These are phyloP conservation scores for Penicillium argentinense DNA, from an alignment of 495 filamentous ascomycete genomes.

Conservation along the genomic window DNA sequence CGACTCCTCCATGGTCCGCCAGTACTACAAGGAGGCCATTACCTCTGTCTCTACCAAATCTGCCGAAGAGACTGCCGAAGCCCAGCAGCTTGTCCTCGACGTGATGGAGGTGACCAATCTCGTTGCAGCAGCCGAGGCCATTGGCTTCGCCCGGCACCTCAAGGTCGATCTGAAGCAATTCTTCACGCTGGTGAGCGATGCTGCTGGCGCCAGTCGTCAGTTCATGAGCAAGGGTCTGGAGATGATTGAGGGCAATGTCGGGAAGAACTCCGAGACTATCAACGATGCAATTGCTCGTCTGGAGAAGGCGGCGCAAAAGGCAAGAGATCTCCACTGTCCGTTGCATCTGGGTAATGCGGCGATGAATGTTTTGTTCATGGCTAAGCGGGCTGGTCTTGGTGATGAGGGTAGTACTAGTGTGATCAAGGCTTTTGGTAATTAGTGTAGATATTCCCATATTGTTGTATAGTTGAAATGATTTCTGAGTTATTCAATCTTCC, in stretches of 20 bases:
- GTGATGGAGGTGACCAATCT: conserved; percentile 66
- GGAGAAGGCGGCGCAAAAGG: conserved; percentile 58
- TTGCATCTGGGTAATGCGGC: conserved; percentile 44
- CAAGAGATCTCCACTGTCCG: conserved; percentile 50
- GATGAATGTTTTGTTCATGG: conserved; percentile 37
- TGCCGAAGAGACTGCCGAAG: conserved; percentile 28
- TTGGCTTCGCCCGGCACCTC: conserved; percentile 62
- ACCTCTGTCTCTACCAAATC: conserved; percentile 29
- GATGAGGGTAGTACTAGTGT: conserved; percentile 34
- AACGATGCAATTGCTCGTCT: conserved; percentile 56
- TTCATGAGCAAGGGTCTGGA: conserved; percentile 57
- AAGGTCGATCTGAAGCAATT: conserved; percentile 65
- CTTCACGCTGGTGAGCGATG: conserved; percentile 65
- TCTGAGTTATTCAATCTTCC: not conserved
- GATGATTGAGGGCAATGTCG: conserved; percentile 45
- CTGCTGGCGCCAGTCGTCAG: conserved; percentile 65
- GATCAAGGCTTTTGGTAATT: conserved; percentile 34
- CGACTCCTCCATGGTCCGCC: conserved; percentile 66
- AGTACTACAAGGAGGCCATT: conserved; percentile 52
- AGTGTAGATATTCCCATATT: conserved; percentile 11
- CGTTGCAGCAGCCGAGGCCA: conserved; percentile 62
- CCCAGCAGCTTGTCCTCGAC: conserved; percentile 54
- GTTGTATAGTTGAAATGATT: not conserved
- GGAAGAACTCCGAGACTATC: conserved; percentile 46
- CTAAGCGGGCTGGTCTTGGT: conserved; percentile 33